These are phyloP conservation scores for Plenodomus tracheiphilus DNA, from an alignment of 2,329 filamentous ascomycete genomes.

Conservation along the genomic window DNA sequence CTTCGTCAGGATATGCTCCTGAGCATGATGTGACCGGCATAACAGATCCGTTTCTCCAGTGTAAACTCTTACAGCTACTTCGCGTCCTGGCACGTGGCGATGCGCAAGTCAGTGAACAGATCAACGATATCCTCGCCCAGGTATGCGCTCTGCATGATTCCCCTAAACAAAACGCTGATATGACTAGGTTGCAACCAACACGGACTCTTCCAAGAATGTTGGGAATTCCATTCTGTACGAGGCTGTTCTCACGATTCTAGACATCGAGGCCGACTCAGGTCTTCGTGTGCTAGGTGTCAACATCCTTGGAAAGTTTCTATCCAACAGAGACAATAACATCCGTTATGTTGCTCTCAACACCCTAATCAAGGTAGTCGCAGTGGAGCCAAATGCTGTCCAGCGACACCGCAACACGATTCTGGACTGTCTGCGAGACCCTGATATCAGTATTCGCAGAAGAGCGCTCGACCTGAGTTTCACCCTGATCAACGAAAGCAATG, in stretches of 20 bases:
- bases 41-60: conserved; percentile 95
- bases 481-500: conserved; percentile 94
- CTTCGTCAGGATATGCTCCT: conserved; percentile 93
- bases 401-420: conserved; percentile 96
- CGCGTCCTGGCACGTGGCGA: conserved; percentile 87
- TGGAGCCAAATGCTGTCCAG: conserved; percentile 97
- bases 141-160: conserved; percentile 12
- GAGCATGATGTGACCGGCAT: conserved; percentile 99
- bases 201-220: conserved; percentile 96
- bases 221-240: conserved; percentile 98
- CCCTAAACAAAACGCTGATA: conserved; percentile 13
- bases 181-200: conserved; percentile 83
- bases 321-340: conserved; percentile 99
- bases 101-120: conserved; percentile 86
- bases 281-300: conserved; percentile 94
- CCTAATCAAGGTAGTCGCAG: conserved; percentile 94
- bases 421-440: conserved; percentile 92
- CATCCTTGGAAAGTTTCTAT: conserved; percentile 95
- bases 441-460: conserved; percentile 94
- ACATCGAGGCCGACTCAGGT: conserved; percentile 96
- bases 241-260: conserved; percentile 92
- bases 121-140: conserved; percentile 97
- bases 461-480: conserved; percentile 98
- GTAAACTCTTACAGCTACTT: conserved; percentile 88
- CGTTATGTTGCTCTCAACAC: conserved; percentile 97